Base-by-base conservation (phyloP, 192 early-diverging fungal genomes). In the Entomortierella beljakovae region DNA sequence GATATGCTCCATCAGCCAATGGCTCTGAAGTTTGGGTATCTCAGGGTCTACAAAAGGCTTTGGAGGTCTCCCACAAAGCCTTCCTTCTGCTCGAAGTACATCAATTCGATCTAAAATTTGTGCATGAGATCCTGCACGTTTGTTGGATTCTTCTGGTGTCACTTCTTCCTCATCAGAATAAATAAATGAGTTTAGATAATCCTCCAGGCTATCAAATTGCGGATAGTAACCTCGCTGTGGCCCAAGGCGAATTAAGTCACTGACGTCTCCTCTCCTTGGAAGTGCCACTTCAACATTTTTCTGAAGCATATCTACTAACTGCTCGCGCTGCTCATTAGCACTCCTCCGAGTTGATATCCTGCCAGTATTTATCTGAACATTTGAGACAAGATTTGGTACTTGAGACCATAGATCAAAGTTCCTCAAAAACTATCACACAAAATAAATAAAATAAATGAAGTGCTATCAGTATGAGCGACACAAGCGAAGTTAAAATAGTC, bases 81-180 rank as follows among this genome's bases (percentile, higher is more conserved):
- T 62, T 28, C 91, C 91, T 37, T 79, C 57, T 18, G 63, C 54
- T 31, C 83, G 63, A 6, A 90, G 71, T 15, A 52, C 64, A 16
- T 66, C 68, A 25, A 91, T 85, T 7, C 84, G 81, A 51, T 80
- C 57, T 23, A 81, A 61, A 34, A 91, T 52, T 3, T 57, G 29
- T 2, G 80, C 71, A 34, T 90, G 85, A 35, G 80, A 68, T 18
- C 65, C 51, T 0, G 79, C 73, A 0, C 85, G 68, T 8, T 34
- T 38, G 1, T 88, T 46, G 6, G 80, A 61, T 13, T 86, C 84
- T 28, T 86, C 84, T 2, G 66, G 76, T 0, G 88, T 88, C 1
- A 90, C 64, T 42, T 89, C 88, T 61, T 91, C 90, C 26, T 92
- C 91, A 35, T 92, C 91, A 0, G 85, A 60, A 23, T 82, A 83